Evolutionary conservation across 345 rosid genomes (phyloP).

Genomic region (Aethionema arabicum): DNA sequence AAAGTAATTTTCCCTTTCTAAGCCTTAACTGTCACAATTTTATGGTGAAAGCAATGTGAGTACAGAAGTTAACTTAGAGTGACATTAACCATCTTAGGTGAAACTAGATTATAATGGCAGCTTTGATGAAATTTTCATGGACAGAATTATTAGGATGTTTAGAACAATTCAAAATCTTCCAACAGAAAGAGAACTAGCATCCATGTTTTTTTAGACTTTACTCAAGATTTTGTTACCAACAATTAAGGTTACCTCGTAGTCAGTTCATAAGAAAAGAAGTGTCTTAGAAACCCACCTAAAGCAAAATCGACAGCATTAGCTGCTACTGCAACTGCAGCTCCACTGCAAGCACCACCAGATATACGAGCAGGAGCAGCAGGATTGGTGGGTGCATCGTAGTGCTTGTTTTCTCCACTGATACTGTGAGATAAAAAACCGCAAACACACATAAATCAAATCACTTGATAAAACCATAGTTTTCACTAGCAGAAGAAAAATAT

Average conservation of each 20-base stretch:
- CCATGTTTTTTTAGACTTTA: conserved; percentile 8
- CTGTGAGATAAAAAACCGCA: conserved; percentile 48
- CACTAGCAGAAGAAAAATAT: conserved; percentile 4
- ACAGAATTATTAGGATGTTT: conserved; percentile 6
- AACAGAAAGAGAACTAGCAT: background rate
- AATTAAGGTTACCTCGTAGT: background rate
- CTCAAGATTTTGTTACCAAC: conserved; percentile 5
- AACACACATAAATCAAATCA: conserved; percentile 4
- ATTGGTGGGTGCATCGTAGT: conserved; percentile 82
- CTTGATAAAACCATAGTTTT: background rate
- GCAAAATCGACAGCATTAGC: conserved; percentile 83
- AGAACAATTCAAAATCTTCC: background rate
- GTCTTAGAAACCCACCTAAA: conserved; percentile 48
- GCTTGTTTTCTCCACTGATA: conserved; percentile 80
- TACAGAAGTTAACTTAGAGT: background rate
- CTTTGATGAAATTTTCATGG: background rate
- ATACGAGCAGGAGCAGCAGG: conserved; percentile 68
- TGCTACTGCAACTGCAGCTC: conserved; percentile 93
- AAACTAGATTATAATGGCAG: background rate
- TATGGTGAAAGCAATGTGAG: conserved; percentile 12
- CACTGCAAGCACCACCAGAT: conserved; percentile 93
- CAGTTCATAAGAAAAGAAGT: conserved; percentile 5
- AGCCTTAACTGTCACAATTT: conserved; percentile 8
- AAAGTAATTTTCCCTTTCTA: conserved; percentile 10
- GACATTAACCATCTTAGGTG: conserved; percentile 12